phyloP scores from a whole-genome alignment of 768 basidiomycete genomes.

The Boletus sp. region DNA sequence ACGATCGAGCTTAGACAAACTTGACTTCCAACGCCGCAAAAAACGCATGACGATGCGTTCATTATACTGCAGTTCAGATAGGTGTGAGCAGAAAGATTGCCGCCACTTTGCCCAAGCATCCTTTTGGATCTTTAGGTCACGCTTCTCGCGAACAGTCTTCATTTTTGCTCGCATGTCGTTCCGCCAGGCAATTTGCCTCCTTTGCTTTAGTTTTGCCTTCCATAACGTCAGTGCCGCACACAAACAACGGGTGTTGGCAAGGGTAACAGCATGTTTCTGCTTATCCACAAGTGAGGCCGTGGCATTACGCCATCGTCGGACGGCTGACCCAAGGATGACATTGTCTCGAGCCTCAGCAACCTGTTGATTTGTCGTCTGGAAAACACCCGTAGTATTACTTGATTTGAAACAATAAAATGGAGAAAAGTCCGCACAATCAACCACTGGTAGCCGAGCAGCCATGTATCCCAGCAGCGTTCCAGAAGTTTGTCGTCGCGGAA shows the following conservation, averaged over 20 bases:
- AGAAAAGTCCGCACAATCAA: constrained; percentile 52
- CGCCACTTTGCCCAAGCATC: constrained; percentile 69
- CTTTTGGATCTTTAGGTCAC: constrained; percentile 49
- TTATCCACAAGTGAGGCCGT: constrained; percentile 36
- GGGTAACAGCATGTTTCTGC: constrained; percentile 39
- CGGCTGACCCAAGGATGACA: constrained; percentile 52
- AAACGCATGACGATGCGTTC: constrained; percentile 41
- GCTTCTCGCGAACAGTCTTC: constrained; percentile 54
- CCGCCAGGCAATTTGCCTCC: constrained; percentile 58
- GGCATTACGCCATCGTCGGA: constrained; percentile 60
- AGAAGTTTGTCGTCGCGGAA: constrained; percentile 62
- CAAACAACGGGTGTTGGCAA: constrained; percentile 45
- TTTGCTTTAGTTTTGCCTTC: constrained; percentile 52
- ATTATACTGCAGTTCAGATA: constrained; percentile 51
- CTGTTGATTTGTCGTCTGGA: constrained; percentile 68
- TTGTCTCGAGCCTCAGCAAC: constrained; percentile 66
- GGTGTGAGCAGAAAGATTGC: constrained; percentile 47
- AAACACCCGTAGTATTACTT: constrained; percentile 6
- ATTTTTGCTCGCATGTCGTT: constrained; percentile 70
- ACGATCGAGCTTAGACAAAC: constrained; percentile 37
- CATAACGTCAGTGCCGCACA: constrained; percentile 46
- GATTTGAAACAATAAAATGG: constrained; percentile 13
- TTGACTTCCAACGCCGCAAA: constrained; percentile 53
- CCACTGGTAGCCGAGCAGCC: constrained; percentile 71
- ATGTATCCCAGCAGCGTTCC: constrained; percentile 71